phyloP scores from a whole-genome alignment of 2,329 filamentous ascomycete species.

The Paecilomyces formosus region DNA sequence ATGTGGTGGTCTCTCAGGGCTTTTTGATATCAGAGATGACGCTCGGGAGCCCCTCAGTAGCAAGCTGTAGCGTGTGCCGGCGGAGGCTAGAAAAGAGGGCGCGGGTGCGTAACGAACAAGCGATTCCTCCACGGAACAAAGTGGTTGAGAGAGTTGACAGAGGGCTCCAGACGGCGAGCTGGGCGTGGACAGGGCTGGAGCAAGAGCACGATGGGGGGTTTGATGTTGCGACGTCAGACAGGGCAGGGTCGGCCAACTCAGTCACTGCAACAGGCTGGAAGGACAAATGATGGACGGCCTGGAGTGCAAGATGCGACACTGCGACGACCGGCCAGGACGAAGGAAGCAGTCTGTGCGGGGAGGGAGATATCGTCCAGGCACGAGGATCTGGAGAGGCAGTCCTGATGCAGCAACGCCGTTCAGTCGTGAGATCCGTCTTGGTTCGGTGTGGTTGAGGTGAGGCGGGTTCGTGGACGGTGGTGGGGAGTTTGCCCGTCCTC shows the following conservation, averaged over 20 bases:
- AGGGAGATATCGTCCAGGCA: conserved; percentile 2
- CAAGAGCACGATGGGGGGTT: conserved; percentile 7
- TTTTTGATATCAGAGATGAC: not conserved
- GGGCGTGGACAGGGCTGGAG: conserved; percentile 1
- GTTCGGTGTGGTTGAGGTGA: not conserved
- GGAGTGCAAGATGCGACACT: not conserved
- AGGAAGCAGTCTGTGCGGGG: not conserved
- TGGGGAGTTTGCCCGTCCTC: not conserved
- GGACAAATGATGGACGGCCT: conserved; percentile 18
- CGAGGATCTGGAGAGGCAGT: not conserved
- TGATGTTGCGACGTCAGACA: conserved; percentile 13
- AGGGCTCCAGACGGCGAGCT: not conserved
- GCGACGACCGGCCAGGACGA: conserved; percentile 5
- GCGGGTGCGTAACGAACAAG: not conserved
- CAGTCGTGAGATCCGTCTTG: not conserved
- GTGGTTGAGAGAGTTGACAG: not conserved
- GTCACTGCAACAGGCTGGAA: conserved; percentile 11
- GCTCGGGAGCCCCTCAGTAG: not conserved
- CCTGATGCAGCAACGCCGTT: not conserved
- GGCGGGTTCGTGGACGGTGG: not conserved
- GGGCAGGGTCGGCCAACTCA: conserved; percentile 9
- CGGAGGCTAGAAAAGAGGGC: not conserved
- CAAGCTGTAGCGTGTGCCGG: not conserved
- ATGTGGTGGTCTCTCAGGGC: not conserved
- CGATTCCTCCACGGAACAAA: not conserved